Conservation (phyloP, 306 rosid genomes). For the Astragalus membranaceus region DNA sequence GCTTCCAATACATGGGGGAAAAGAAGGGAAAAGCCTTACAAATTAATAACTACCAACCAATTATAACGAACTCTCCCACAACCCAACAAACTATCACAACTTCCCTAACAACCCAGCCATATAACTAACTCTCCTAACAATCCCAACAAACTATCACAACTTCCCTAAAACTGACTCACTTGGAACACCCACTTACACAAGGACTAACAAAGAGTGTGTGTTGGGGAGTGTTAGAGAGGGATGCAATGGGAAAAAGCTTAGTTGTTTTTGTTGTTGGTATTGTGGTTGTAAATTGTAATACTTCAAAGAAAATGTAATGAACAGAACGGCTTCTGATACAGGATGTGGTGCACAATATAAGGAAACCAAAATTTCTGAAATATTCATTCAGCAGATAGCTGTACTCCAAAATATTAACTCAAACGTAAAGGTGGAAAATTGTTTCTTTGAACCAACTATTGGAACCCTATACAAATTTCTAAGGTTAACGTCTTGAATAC, state of each 20-base stretch:
- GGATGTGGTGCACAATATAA: neutral
- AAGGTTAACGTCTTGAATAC: neutral
- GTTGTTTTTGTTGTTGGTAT: neutral
- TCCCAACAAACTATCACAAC: no score
- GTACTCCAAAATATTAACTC: neutral
- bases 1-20: no score
- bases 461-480: neutral
- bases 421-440: neutral
- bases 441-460: neutral
- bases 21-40: no score
- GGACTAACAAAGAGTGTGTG: no score
- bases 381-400: neutral
- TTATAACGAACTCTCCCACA: no score
- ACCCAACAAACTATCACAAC: no score
- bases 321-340: slow-evolving; percentile 2
- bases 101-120: neutral
- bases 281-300: neutral
- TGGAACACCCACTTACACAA: no score
- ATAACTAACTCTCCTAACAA: no score
- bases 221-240: no score
- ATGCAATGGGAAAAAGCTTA: neutral
- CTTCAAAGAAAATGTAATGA: neutral
- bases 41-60: no score
- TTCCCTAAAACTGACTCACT: no score
- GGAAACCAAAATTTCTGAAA: neutral